Evolutionary conservation across 805 yeast genomes (phyloP), one percentile per base, ranked within the genome.

Genomic region (Suhomyces xylopsoci): DNA sequence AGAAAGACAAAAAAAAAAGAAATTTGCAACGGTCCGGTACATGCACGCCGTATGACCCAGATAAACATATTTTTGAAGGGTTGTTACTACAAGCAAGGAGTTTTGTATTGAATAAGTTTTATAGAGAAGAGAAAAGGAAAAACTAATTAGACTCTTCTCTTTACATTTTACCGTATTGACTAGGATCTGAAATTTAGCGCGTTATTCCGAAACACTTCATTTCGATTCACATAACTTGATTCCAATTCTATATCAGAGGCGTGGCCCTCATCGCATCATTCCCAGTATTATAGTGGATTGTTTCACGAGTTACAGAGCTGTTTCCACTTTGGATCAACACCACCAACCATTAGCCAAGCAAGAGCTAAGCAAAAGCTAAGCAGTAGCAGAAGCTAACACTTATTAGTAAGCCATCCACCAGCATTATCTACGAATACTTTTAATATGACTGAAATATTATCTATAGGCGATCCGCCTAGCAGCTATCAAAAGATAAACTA

Each of bases 391-490:
- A 26, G 12, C 28, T 26, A 9, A 36, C 41, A 36, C 19, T 36
- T 17, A 36, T 15, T 15, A 36, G 7, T n/a, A 7, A 36, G 41
- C 41, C 41, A 17, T 7, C 14, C 24, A 38, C n/a, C 17, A 40
- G 43, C 24, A 40, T 19, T 40, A 12, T 10, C n/a, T 10, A 28
- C 32, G 12, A 12, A 28, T 3, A 28, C n/a, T 28, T 41, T 9
- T 8, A 42, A 42, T 38, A 63, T 63, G 65, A 63, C 67, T 28
- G 63, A 59, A 49, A 53, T 63, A 20, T 55, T 58, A 47, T 52
- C 51, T 1, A 19, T 51, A 17, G 49, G 49, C 42, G 32, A 19
- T 24, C 42, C 38, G 12, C 49, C 42, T 9, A 34, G 34, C 9
- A 44, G 49, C 14, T 47, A 36, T 36, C 25, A 41, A 5, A 12